Conservation (phyloP, 2,329 filamentous ascomycete genomes). For the Colletotrichum horii region DNA sequence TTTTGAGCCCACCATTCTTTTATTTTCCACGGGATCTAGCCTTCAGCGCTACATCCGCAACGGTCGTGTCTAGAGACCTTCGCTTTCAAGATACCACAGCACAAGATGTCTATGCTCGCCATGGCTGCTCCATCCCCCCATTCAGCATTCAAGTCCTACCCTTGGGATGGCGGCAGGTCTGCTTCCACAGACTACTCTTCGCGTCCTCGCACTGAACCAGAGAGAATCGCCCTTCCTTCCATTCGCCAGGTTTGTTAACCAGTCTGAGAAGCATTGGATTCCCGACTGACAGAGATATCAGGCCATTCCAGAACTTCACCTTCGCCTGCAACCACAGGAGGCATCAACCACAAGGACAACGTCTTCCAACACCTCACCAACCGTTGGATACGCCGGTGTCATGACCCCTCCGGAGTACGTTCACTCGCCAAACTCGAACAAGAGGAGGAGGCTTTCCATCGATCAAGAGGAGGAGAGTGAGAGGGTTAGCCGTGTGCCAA, state of each 20-base stretch:
- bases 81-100: conserved; percentile 26
- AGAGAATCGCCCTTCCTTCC: conserved; percentile 52
- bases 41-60: conserved; percentile 22
- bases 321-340: conserved; percentile 38
- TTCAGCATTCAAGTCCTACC: conserved; percentile 43
- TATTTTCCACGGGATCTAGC: conserved; percentile 46
- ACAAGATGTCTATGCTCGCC: conserved; percentile 56
- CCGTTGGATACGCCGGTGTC: conserved; percentile 30
- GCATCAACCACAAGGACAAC: conserved; percentile 31
- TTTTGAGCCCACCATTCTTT: conserved; percentile 20
- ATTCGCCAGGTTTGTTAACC: conserved; percentile 55
- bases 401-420: conserved; percentile 52
- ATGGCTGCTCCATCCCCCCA: conserved; percentile 49
- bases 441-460: conserved; percentile 50
- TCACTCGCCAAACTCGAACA: conserved; percentile 53
- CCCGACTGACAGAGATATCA: conserved; percentile 23
- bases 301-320: conserved; percentile 52
- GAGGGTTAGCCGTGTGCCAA: conserved; percentile 49
- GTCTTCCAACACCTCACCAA: conserved; percentile 39
- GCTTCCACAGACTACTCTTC: conserved; percentile 34
- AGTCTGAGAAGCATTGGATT: background rate
- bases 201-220: conserved; percentile 41
- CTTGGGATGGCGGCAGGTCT: conserved; percentile 42
- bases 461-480: conserved; percentile 45
- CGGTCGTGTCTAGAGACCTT: conserved; percentile 23